Base-by-base conservation (phyloP, 495 filamentous ascomycete genomes). In the Aspergillus wentii region DNA sequence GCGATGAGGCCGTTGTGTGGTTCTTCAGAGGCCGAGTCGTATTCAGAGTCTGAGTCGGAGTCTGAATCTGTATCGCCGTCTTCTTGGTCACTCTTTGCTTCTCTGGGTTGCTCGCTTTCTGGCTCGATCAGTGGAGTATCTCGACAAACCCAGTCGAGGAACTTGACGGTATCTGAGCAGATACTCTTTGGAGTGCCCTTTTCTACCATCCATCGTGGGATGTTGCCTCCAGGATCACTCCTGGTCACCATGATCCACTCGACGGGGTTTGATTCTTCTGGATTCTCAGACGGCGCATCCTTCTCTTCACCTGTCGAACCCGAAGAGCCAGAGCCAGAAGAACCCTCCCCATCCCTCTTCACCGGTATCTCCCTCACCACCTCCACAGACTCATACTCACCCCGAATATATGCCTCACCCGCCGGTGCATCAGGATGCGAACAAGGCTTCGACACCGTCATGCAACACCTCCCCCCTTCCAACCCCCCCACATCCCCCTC, bases 221-320 rank as follows among this genome's bases (percentile, higher is more conserved):
- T 90, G 37, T 77, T 92, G 21, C 91, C 92, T 16, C 92, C 91
- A 0, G 91, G 91, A 48, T 96, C 88, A 57, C 83, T 89, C n/a
- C 91, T 71, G 1, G 91, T 95, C 16, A 96, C 78, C 92, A 96
- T 95, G 23, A 95, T 79, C 91, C 91, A 97, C 59, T 96, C 91
- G 10, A 96, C 79, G 0, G 84, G 83, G 38, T 79, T 83, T 21
- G 61, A 52, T 33, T 77, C 76, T 18, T 72, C 56, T 7, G 26
- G 4, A 14, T 48, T 33, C 41, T 75, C 65, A 28, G 59, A 38
- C n/a, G n/a, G n/a, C 36, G 46, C 49, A 30, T 68, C 62, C 9
- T 60, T 62, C 33, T 69, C 64, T 3, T 55, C 64, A 6, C 48
- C 58, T 39, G 54, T 48, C 11, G 62, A 66, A 35, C 65, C 61